phyloP scores from a whole-genome alignment of 1,139 yeast genomes.

The Diutina siamensis region DNA sequence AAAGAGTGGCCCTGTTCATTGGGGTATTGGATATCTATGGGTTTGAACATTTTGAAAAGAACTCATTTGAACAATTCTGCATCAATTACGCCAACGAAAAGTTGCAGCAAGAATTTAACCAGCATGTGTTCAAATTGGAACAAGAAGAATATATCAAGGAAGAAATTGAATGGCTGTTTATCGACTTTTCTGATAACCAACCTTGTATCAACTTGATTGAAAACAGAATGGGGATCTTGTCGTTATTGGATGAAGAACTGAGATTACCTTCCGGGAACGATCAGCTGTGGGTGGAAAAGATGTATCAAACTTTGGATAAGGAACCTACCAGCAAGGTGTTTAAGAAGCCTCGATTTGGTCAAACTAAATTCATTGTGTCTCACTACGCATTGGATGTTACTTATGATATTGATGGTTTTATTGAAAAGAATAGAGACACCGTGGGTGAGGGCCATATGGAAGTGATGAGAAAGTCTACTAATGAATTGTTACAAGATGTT shows the following conservation, averaged over 20 bases:
- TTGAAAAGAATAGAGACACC: conserved; percentile 94
- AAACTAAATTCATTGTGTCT: conserved; percentile 77
- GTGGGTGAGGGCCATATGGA: conserved; percentile 94
- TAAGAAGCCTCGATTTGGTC: conserved; percentile 92
- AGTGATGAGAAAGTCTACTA: conserved; percentile 60
- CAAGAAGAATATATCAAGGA: conserved; percentile 91
- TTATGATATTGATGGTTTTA: conserved; percentile 88
- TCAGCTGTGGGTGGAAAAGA: conserved; percentile 83
- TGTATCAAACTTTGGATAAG: conserved; percentile 76
- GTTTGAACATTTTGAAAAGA: conserved; percentile 87
- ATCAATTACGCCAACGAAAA: conserved; percentile 97
- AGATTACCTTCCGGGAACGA: conserved; percentile 92
- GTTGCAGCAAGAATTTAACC: conserved; percentile 94
- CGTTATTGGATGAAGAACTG: conserved; percentile 89
- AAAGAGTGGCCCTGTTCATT: conserved; percentile 58
- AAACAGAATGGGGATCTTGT: conserved; percentile 75
- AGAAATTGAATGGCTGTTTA: conserved; percentile 94
- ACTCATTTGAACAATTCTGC: conserved; percentile 95
- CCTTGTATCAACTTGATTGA: conserved; percentile 94
- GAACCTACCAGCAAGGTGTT: conserved; percentile 71
- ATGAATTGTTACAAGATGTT: conserved; percentile 51
- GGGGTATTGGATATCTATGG: conserved; percentile 98
- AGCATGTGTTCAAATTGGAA: conserved; percentile 92
- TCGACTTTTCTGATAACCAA: conserved; percentile 93
- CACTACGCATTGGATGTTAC: conserved; percentile 94